Conservation (phyloP, 1,139 yeast genomes). For the Scheffersomyces segobiensis region DNA sequence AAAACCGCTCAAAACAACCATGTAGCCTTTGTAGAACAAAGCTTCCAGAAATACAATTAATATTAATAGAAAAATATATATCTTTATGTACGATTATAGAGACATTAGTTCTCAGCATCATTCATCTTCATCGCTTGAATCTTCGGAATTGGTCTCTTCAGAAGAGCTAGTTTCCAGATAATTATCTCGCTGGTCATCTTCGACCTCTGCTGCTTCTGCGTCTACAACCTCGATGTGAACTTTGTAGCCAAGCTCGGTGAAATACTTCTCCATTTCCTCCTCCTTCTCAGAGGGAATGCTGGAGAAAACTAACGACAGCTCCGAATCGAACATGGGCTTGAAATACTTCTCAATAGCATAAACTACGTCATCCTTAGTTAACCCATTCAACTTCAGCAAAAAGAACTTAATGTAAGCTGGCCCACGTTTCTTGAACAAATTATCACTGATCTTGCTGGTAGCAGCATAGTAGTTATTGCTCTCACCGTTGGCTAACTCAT, state of each 20-base stretch:
- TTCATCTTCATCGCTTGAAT: constrained; percentile 9
- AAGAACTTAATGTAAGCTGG: constrained; percentile 50
- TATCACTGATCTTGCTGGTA: constrained; percentile 61
- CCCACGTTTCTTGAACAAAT: constrained; percentile 68
- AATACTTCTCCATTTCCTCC: constrained; percentile 47
- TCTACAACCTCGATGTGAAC: constrained; percentile 57
- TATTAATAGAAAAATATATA: not conserved
- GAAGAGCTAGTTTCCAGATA: constrained; percentile 20
- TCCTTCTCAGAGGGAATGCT: constrained; percentile 72
- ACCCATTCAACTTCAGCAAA: constrained; percentile 48
- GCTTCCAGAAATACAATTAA: not conserved
- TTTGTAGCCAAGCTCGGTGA: constrained; percentile 57
- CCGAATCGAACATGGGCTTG: constrained; percentile 58
- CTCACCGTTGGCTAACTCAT: constrained; percentile 66
- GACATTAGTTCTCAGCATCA: not conserved
- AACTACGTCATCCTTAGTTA: constrained; percentile 59
- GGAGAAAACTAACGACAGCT: constrained; percentile 60
- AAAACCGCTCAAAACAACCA: not conserved
- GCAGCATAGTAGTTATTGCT: constrained; percentile 66
- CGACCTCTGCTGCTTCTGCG: constrained; percentile 12
- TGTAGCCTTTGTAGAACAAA: not conserved
- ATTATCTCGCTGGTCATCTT: constrained; percentile 5
- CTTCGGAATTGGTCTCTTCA: constrained; percentile 10
- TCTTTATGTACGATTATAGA: not conserved
- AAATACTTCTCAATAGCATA: constrained; percentile 60